These are phyloP conservation scores for Clitocybe nebularis DNA, from an alignment of 1,284 basidiomycete genomes.

Conservation along the genomic window DNA sequence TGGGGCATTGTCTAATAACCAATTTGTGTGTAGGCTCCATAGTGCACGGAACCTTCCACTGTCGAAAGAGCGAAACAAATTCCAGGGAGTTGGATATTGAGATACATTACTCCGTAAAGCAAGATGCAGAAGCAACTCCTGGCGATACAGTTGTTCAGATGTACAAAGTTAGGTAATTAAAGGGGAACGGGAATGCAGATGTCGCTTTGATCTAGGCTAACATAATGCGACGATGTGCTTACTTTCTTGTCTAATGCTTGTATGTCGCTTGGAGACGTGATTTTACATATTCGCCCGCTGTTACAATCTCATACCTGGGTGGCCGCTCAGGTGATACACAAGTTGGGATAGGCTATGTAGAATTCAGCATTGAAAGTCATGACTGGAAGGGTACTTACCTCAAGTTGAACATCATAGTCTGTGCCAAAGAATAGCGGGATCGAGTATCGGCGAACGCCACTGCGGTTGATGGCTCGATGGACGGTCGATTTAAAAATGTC, in stretches of 20 bases:
- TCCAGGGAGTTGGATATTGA: slow-evolving; percentile 89
- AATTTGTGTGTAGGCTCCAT: slow-evolving; percentile 55
- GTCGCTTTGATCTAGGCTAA: background rate
- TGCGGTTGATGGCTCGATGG: slow-evolving; percentile 70
- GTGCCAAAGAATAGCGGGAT: slow-evolving; percentile 69
- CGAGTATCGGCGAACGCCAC: slow-evolving; percentile 58
- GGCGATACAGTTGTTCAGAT: slow-evolving; percentile 61
- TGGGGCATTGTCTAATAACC: background rate
- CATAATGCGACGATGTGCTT: slow-evolving; percentile 1
- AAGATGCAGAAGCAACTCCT: slow-evolving; percentile 27
- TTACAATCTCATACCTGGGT: slow-evolving; percentile 58
- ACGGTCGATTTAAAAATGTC: slow-evolving; percentile 76
- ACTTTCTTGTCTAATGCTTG: slow-evolving; percentile 19
- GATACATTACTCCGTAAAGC: slow-evolving; percentile 74
- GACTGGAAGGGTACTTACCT: slow-evolving; percentile 34
- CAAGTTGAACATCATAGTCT: slow-evolving; percentile 58
- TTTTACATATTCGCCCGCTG: slow-evolving; percentile 67
- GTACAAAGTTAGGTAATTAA: slow-evolving; percentile 64
- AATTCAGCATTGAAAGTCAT: background rate
- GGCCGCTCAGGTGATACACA: slow-evolving; percentile 64
- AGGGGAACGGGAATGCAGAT: background rate
- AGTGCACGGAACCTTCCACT: slow-evolving; percentile 81
- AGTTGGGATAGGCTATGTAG: slow-evolving; percentile 56
- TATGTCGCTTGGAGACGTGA: slow-evolving; percentile 55
- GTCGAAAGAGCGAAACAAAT: slow-evolving; percentile 79